A percentile compares a stretch with the other conserved stretches of the same genome.
phyloP scores from a whole-genome alignment of 257 asterid species.

The Anisodus tanguticus region DNA sequence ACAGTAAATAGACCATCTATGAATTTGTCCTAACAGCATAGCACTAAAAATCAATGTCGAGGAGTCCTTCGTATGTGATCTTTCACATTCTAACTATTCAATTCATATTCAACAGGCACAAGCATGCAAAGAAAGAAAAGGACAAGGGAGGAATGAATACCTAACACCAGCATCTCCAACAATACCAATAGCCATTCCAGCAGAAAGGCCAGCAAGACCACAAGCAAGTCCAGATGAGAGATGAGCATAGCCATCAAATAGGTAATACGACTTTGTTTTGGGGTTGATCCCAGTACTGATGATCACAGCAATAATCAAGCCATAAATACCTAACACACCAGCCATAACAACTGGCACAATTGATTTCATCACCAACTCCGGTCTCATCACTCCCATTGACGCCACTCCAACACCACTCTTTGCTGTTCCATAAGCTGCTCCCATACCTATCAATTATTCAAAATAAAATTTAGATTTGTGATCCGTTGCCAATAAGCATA shows the following conservation, averaged over 20 bases:
- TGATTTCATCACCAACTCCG: conserved; percentile 86
- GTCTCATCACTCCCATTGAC: conserved; percentile 91
- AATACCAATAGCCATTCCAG: conserved; percentile 89
- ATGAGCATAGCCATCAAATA: conserved; percentile 84
- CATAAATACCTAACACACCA: conserved; percentile 87
- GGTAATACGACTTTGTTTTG: conserved; percentile 75
- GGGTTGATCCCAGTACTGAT: conserved; percentile 87
- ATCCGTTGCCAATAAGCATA: not conserved
- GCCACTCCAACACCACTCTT: conserved; percentile 92
- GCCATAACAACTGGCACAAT: conserved; percentile 92
- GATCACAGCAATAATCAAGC: conserved; percentile 82
- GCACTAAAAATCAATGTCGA: not conserved
- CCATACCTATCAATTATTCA: conserved; percentile 58
- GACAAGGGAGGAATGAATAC: conserved; percentile 39
- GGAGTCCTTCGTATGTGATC: not conserved
- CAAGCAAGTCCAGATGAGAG: conserved; percentile 81
- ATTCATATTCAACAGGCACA: not conserved
- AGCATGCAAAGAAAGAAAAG: not conserved
- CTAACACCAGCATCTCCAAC: conserved; percentile 94
- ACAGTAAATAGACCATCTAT: not conserved
- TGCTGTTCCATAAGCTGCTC: conserved; percentile 86
- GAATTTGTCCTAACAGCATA: not conserved
- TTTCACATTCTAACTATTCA: not conserved
- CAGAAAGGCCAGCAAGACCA: conserved; percentile 85
- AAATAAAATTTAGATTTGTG: not conserved